These are phyloP conservation scores for Colletotrichum agaves DNA, from an alignment of 2,329 filamentous ascomycete genomes.

Conservation along the genomic window DNA sequence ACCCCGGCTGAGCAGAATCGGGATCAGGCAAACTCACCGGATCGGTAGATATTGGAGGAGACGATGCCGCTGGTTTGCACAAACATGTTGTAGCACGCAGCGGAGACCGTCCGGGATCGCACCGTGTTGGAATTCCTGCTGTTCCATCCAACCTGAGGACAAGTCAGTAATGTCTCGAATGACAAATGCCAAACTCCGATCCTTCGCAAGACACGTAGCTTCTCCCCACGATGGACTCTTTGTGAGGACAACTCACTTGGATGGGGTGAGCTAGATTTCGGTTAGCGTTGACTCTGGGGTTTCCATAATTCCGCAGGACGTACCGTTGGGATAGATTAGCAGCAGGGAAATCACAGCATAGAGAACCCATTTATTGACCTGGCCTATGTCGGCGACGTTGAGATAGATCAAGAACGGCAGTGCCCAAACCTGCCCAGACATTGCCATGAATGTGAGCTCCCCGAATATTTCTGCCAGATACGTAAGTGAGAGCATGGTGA, in stretches of 20 bases:
- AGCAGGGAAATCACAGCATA: constrained; percentile 49
- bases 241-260: constrained; percentile 40
- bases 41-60: constrained; percentile 52
- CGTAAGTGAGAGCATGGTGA: constrained; percentile 56
- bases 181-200: no score
- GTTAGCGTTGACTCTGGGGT: constrained; percentile 38
- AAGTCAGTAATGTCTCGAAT: not conserved
- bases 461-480: constrained; percentile 58
- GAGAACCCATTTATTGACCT: constrained; percentile 47
- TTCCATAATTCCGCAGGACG: constrained; percentile 1
- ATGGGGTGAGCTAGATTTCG: constrained; percentile 54
- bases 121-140: constrained; percentile 70
- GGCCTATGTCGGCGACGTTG: constrained; percentile 48
- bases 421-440: constrained; percentile 66
- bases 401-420: constrained; percentile 66
- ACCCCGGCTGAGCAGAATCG: constrained; percentile 49
- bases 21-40: constrained; percentile 37
- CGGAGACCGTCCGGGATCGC: constrained; percentile 69
- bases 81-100: constrained; percentile 71
- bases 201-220: rapidly evolving
- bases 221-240: not conserved
- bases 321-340: constrained; percentile 48
- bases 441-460: constrained; percentile 59
- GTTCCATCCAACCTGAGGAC: constrained; percentile 52
- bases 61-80: constrained; percentile 57